Evolutionary conservation across 768 basidiomycete genomes (phyloP).

Genomic region (Candolleomyces eurysporus): DNA sequence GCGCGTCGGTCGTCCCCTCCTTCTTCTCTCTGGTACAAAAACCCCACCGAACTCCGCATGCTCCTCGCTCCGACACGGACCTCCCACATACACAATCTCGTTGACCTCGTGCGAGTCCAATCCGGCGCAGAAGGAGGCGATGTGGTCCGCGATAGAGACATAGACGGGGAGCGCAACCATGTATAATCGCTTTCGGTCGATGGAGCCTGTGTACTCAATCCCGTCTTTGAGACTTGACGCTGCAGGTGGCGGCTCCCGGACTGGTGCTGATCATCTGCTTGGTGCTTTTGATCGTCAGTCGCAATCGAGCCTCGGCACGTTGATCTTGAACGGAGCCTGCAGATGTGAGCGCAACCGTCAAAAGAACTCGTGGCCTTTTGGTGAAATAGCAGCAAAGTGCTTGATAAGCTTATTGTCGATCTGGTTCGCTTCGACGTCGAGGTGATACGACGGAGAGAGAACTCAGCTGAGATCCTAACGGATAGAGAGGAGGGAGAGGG

Average conservation of each 20-base stretch:
- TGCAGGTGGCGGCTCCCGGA: constrained; percentile 83
- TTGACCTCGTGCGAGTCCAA: constrained; percentile 69
- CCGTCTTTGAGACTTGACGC: constrained; percentile 97
- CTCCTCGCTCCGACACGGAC: constrained; percentile 65
- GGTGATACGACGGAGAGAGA: constrained; percentile 49
- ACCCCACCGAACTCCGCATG: constrained; percentile 53
- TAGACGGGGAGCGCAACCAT: constrained; percentile 63
- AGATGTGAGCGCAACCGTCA: constrained; percentile 61
- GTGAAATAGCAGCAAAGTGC: constrained; percentile 93
- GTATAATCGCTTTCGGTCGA: constrained; percentile 62
- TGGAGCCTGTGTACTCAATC: constrained; percentile 69
- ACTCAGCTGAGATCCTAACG: constrained; percentile 72
- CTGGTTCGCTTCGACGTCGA: constrained; percentile 59
- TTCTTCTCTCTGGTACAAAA: constrained; percentile 63
- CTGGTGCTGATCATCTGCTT: constrained; percentile 91
- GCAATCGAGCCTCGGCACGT: constrained; percentile 91
- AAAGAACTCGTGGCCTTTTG: constrained; percentile 84
- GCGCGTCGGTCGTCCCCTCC: constrained; percentile 69
- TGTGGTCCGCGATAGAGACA: constrained; percentile 47
- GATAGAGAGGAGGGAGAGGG: constrained; percentile 67
- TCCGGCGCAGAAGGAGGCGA: constrained; percentile 41
- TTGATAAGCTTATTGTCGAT: constrained; percentile 84
- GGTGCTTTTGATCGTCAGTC: constrained; percentile 90
- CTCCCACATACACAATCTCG: constrained; percentile 80
- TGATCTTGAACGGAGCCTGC: constrained; percentile 51